A percentile compares a stretch with the other conserved stretches of the same genome.
Evolutionary conservation across 495 filamentous ascomycete species (phyloP).

Genomic region (Tuber melanosporum): DNA sequence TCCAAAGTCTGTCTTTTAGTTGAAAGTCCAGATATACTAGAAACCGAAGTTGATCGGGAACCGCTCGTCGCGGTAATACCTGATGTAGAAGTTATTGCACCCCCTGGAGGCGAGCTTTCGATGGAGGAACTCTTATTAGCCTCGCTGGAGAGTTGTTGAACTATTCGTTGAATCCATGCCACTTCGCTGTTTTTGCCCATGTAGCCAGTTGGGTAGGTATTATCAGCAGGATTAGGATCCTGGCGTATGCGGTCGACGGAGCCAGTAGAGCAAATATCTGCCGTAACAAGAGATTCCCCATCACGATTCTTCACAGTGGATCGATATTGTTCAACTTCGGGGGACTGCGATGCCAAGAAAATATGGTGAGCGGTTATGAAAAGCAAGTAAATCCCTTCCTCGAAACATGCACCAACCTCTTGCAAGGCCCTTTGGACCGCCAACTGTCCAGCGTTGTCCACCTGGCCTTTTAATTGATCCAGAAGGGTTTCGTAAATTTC

Average conservation of each 20-base stretch:
- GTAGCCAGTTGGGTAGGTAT: constrained; percentile 50
- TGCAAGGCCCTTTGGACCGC: constrained; percentile 43
- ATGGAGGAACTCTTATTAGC: constrained; percentile 27
- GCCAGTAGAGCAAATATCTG: constrained; percentile 56
- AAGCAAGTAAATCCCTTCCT: constrained; percentile 17
- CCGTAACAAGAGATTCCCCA: constrained; percentile 43
- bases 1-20: constrained; percentile 20
- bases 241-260: constrained; percentile 58
- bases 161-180: constrained; percentile 51
- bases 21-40: constrained; percentile 21
- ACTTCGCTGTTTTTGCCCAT: constrained; percentile 58
- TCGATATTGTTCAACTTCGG: constrained; percentile 8
- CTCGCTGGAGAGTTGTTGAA: constrained; percentile 36
- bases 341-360: constrained; percentile 8
- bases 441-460: constrained; percentile 49
- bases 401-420: constrained; percentile 24
- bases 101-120: constrained; percentile 39
- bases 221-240: constrained; percentile 52
- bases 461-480: constrained; percentile 45
- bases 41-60: constrained; percentile 36
- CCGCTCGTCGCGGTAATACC: constrained; percentile 27
- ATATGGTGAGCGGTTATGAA: constrained; percentile 16
- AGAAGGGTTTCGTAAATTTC: constrained; percentile 47
- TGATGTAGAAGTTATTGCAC: constrained; percentile 31
- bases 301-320: constrained; percentile 24